phyloP scores from a whole-genome alignment of 78 protist species.

The Reticulomyxa filosa region DNA sequence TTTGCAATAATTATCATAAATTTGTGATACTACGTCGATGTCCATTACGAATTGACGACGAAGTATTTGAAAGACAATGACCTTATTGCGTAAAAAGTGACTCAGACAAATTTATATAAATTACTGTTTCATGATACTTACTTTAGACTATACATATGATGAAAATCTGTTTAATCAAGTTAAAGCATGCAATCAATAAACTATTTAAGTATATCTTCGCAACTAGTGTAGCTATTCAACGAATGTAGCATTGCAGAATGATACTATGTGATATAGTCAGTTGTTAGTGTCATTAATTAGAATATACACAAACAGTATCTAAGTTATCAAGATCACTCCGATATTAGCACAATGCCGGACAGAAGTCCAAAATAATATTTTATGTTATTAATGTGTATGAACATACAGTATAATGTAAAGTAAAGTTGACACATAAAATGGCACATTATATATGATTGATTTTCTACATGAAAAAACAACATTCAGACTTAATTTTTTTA shows the following conservation, averaged over 20 bases:
- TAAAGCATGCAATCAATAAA: constrained; percentile 76
- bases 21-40: constrained; percentile 82
- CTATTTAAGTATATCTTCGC: constrained; percentile 75
- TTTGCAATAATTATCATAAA: constrained; percentile 86
- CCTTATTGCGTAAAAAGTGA: constrained; percentile 37
- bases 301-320: constrained; percentile 75
- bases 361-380: constrained; percentile 45
- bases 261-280: constrained; percentile 65
- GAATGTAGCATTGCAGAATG: constrained; percentile 21
- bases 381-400: constrained; percentile 76
- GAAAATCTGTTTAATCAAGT: constrained; percentile 52
- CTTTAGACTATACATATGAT: constrained; percentile 34
- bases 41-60: constrained; percentile 70
- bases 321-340: constrained; percentile 78
- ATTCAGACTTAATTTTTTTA: too few relatives aligned
- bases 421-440: too few relatives aligned
- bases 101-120: too few relatives aligned
- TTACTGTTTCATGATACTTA: too few relatives aligned
- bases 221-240: constrained; percentile 38
- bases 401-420: too few relatives aligned
- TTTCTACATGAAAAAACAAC: too few relatives aligned
- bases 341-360: constrained; percentile 54
- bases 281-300: constrained; percentile 69
- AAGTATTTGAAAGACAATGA: constrained; percentile 50
- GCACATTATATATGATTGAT: too few relatives aligned